A percentile compares a stretch with the other conserved stretches of the same genome.
Conservation (phyloP, 2,329 filamentous ascomycete genomes). For the Calonectria honghensis region DNA sequence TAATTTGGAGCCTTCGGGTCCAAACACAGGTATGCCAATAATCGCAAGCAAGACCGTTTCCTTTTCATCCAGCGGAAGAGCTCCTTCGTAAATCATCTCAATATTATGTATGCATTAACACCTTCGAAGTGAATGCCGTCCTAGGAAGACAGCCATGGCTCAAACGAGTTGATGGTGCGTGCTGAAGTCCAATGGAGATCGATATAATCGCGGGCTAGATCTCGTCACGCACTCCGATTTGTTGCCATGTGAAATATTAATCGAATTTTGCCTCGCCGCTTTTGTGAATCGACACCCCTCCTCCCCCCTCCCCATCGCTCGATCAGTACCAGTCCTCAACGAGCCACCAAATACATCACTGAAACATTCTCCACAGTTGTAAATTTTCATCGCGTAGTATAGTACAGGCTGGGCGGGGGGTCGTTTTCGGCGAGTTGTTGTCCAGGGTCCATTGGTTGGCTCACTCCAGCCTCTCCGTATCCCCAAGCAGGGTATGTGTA, state of each 20-base stretch:
- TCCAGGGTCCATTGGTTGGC: constrained; percentile 35
- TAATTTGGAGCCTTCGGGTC: background rate
- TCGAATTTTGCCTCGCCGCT: background rate
- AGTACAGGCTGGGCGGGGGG: constrained; percentile 41
- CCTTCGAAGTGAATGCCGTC: background rate
- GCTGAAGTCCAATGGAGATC: background rate
- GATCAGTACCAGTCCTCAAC: background rate
- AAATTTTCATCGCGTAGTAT: constrained; percentile 36
- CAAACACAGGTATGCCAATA: constrained; percentile 7
- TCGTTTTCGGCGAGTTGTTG: constrained; percentile 43
- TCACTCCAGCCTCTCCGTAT: constrained; percentile 50
- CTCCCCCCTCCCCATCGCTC: background rate
- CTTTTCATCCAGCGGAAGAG: background rate
- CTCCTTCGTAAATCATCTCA: background rate
- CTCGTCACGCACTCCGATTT: background rate
- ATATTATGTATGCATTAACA: constrained; percentile 30
- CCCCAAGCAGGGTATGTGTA: constrained; percentile 63
- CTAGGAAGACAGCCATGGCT: background rate
- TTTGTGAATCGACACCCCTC: background rate
- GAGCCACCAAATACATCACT: constrained; percentile 7
- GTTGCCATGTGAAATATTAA: constrained; percentile 2
- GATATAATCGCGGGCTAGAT: background rate
- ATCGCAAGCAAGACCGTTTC: background rate
- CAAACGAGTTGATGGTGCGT: background rate
- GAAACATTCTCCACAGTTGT: constrained; percentile 13